Conservation (phyloP, 805 yeast genomes). For the Candida tallmaniae region DNA sequence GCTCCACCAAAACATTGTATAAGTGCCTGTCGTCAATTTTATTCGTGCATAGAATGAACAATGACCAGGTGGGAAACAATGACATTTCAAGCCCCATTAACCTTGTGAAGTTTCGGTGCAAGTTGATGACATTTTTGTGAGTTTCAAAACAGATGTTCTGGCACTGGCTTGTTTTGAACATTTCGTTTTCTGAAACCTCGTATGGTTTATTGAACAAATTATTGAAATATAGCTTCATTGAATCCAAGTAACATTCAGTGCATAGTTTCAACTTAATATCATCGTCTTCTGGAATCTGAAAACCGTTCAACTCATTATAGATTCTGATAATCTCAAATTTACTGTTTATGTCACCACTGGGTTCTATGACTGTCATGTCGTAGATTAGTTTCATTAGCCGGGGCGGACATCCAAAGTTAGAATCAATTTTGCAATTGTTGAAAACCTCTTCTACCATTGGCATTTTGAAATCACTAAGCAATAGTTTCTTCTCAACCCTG, state of each 20-base stretch:
- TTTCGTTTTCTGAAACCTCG: slow-evolving; percentile 1
- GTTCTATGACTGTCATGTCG: slow-evolving; percentile 10
- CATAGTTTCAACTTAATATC: slow-evolving; percentile 12
- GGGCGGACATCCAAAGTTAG: slow-evolving; percentile 32
- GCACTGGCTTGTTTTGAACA: background rate
- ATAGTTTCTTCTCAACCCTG: slow-evolving; percentile 9
- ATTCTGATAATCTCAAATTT: slow-evolving; percentile 10
- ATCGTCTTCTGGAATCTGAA: slow-evolving; percentile 10
- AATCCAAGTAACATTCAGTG: slow-evolving; percentile 15
- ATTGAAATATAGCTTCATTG: slow-evolving; percentile 13
- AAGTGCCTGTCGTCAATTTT: slow-evolving; percentile 15
- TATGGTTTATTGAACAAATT: background rate
- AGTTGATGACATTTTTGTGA: background rate
- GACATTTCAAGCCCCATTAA: slow-evolving; percentile 4
- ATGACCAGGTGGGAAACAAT: slow-evolving; percentile 28
- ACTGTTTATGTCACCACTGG: background rate
- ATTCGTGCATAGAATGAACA: slow-evolving; percentile 18
- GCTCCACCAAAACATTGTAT: slow-evolving; percentile 13
- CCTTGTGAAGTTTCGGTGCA: background rate
- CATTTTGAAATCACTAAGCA: slow-evolving; percentile 17
- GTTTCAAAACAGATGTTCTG: background rate
- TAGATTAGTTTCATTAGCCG: slow-evolving; percentile 18
- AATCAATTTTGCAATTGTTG: slow-evolving; percentile 20
- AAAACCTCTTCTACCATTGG: slow-evolving; percentile 19
- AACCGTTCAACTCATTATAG: slow-evolving; percentile 7